These are phyloP conservation scores for Fusarium sp. DNA, from an alignment of 2,329 filamentous ascomycete species.

Conservation along the genomic window DNA sequence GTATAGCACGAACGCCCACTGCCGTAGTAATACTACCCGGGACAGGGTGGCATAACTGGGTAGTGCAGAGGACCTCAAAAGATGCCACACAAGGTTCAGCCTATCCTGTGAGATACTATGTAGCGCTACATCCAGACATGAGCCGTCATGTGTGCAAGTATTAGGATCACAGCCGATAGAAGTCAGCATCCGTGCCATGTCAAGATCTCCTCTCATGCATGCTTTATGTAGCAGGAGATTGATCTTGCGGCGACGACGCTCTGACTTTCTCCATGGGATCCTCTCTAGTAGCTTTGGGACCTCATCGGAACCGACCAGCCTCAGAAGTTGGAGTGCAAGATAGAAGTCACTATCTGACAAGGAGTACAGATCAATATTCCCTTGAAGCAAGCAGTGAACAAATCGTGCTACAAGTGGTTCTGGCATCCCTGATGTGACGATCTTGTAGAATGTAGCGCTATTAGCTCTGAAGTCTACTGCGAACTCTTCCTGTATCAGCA, in stretches of 20 bases:
- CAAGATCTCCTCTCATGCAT: background rate
- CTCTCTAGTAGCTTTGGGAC: too few relatives aligned
- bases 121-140: background rate
- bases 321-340: background rate
- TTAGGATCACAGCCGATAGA: background rate
- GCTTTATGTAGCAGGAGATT: background rate
- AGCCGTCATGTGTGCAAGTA: background rate
- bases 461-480: background rate
- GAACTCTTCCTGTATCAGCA: background rate
- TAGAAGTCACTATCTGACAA: background rate
- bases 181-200: background rate
- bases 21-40: background rate
- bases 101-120: background rate
- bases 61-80: background rate
- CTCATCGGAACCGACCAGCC: rapidly evolving
- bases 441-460: background rate
- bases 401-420: background rate
- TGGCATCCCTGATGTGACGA: background rate
- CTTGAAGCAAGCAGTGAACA: background rate
- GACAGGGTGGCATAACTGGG: background rate
- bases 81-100: background rate
- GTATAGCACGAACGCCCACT: background rate
- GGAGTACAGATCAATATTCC: background rate
- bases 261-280: too few relatives aligned
- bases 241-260: background rate